Conservation (phyloP, 257 asterid genomes). For the Solanum pinnatisectum region DNA sequence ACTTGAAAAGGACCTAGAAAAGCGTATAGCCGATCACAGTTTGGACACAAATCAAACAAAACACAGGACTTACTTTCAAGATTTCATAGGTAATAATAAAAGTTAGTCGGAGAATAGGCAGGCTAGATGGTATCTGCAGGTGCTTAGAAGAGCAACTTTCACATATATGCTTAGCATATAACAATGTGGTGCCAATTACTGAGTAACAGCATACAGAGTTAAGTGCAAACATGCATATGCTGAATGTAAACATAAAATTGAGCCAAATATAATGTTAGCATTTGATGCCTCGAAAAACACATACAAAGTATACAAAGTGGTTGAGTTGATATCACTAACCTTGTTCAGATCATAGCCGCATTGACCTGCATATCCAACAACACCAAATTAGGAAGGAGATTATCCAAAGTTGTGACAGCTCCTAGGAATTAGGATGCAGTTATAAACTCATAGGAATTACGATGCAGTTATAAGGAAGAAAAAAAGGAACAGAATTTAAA, state of each 20-base stretch:
- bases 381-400: conserved; percentile 13
- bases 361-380: conserved; percentile 53
- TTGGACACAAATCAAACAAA: background rate
- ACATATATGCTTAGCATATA: background rate
- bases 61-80: background rate
- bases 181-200: background rate
- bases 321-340: conserved; percentile 34
- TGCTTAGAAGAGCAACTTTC: background rate
- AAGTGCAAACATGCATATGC: background rate
- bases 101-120: background rate
- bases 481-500: background rate
- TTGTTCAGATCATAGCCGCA: conserved; percentile 61
- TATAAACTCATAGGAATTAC: background rate
- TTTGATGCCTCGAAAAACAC: background rate
- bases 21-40: background rate
- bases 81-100: background rate
- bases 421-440: background rate
- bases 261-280: background rate
- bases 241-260: background rate
- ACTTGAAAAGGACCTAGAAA: background rate
- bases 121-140: background rate
- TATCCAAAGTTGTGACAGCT: conserved; percentile 7
- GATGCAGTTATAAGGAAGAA: background rate
- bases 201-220: background rate
- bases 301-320: background rate